Evolutionary conservation across 148 eudicot species (phyloP).

Genomic region (Heliosperma pusillum): DNA sequence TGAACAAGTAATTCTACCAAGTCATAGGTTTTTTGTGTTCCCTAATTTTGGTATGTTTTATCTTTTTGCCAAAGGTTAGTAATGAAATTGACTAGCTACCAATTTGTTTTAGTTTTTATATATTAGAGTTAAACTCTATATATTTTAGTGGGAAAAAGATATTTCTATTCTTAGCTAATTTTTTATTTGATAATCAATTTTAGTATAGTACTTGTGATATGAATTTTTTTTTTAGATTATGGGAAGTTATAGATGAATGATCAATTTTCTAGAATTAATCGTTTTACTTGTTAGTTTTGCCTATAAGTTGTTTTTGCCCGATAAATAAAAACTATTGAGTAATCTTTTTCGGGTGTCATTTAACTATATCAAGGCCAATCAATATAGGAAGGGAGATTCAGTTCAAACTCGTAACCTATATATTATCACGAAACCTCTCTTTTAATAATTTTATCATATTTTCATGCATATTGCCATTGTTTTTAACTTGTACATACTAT

Average conservation of each 20-base stretch:
- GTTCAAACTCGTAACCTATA: too few species aligned
- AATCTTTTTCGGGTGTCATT: too few species aligned
- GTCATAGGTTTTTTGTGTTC: slow-evolving; percentile 7
- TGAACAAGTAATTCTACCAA: slow-evolving; percentile 5
- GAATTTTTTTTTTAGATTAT: neutral
- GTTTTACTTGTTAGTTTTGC: neutral
- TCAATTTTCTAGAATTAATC: too few species aligned
- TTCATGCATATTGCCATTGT: too few species aligned
- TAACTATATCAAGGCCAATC: too few species aligned
- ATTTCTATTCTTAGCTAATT: neutral
- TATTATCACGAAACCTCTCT: too few species aligned
- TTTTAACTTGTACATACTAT: too few species aligned
- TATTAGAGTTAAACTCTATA: neutral
- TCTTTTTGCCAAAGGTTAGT: neutral
- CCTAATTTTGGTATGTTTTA: neutral
- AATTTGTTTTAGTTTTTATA: neutral
- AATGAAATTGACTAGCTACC: neutral
- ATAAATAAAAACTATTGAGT: too few species aligned
- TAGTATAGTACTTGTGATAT: neutral
- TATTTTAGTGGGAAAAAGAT: neutral
- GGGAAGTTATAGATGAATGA: neutral
- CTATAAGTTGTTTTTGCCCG: too few species aligned
- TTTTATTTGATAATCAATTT: neutral
- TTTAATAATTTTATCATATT: too few species aligned
- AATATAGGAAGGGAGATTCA: too few species aligned